Conservation (phyloP, 192 early-diverging fungal genomes). For the Spizellomyces sp. region DNA sequence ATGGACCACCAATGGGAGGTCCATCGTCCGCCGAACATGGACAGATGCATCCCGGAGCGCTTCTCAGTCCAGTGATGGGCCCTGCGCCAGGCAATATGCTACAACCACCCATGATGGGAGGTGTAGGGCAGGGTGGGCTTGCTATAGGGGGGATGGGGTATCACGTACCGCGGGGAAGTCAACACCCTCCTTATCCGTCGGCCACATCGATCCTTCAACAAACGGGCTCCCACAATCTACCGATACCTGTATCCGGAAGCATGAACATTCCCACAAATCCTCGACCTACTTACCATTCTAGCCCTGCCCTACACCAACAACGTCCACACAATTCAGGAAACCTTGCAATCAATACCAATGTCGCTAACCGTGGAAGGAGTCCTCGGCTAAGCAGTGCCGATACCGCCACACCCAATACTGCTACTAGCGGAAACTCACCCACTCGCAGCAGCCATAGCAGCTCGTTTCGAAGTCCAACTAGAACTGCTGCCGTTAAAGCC, state of each 20-base stretch:
- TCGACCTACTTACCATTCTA: neutral
- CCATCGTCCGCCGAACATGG: neutral
- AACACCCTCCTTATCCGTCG: constrained; percentile 1
- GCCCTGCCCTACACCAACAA: neutral
- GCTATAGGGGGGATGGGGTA: neutral
- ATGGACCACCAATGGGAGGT: neutral
- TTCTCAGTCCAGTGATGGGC: neutral
- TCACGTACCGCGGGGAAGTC: neutral
- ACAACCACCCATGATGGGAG: neutral
- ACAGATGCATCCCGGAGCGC: neutral
- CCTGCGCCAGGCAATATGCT: neutral
- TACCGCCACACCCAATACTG: neutral
- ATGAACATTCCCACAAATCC: neutral
- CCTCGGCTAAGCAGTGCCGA: neutral
- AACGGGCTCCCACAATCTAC: neutral
- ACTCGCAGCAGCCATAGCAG: constrained; percentile 3
- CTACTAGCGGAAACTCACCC: neutral
- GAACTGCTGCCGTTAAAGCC: neutral
- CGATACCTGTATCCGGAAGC: neutral
- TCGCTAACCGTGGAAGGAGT: neutral
- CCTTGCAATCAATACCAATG: neutral
- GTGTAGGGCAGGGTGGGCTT: neutral
- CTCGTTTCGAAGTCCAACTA: constrained; percentile 1
- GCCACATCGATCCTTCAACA: neutral
- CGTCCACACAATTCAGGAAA: neutral